Evolutionary conservation across 345 rosid species (phyloP).

Genomic region (Gossypium mustelinum): DNA sequence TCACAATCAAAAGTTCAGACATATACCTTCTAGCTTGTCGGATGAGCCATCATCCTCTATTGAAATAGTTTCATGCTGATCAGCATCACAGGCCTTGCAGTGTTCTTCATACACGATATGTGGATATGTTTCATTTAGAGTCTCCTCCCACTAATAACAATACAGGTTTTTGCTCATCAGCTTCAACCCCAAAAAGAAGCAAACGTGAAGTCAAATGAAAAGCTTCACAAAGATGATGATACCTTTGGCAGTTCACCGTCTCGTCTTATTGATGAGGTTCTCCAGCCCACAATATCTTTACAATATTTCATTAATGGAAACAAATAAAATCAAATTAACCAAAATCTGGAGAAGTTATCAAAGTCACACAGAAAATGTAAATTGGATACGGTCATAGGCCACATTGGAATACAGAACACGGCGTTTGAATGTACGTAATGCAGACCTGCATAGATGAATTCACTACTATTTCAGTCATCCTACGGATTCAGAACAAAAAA

Average conservation of each 20-base stretch:
- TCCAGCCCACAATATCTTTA: constrained; percentile 95
- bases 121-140: constrained; percentile 68
- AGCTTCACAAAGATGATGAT: constrained; percentile 8
- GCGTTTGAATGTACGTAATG: constrained; percentile 68
- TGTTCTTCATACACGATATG: constrained; percentile 87
- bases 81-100: constrained; percentile 64
- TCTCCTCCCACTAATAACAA: constrained; percentile 62
- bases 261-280: constrained; percentile 90
- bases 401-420: constrained; percentile 89
- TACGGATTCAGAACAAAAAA: neutral
- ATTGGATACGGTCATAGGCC: constrained; percentile 84
- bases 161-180: constrained; percentile 10
- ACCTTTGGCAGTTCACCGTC: constrained; percentile 83
- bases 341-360: neutral
- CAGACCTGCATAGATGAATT: constrained; percentile 59
- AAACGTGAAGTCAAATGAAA: neutral
- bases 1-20: neutral
- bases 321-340: constrained; percentile 13
- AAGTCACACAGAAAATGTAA: constrained; percentile 7
- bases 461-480: constrained; percentile 2
- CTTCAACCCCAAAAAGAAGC: neutral
- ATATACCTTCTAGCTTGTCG: constrained; percentile 78
- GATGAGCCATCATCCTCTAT: constrained; percentile 34
- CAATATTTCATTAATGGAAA: constrained; percentile 39
- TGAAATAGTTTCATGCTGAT: constrained; percentile 32